Evolutionary conservation across 306 rosid species (phyloP).

Genomic region (Cucurbita ficifolia): DNA sequence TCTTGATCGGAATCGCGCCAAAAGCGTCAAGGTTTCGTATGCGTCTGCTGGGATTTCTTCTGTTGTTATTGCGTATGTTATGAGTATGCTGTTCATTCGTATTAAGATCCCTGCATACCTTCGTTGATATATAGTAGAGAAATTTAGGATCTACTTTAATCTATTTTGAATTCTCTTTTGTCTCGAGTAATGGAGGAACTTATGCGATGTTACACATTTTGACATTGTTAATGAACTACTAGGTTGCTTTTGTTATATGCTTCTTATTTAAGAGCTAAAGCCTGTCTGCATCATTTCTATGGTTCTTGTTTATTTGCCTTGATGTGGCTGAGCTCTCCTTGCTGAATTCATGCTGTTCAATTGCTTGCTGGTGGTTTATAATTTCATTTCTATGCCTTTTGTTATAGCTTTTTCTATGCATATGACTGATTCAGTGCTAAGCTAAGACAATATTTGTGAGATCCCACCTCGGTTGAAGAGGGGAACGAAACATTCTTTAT

Average conservation of each 20-base stretch:
- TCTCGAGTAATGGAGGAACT: neutral
- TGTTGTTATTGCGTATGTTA: conserved; percentile 48
- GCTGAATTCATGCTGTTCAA: neutral
- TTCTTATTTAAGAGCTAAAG: neutral
- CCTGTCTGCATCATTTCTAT: neutral
- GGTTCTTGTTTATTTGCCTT: neutral
- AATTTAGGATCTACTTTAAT: neutral
- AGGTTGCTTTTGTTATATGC: neutral
- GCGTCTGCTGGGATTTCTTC: conserved; percentile 67
- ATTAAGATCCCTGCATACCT: conserved; percentile 93
- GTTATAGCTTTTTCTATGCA: neutral
- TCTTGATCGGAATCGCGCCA: conserved; percentile 61
- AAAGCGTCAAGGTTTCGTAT: conserved; percentile 57
- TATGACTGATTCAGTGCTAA: neutral
- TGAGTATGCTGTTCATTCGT: conserved; percentile 91
- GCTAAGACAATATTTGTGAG: neutral
- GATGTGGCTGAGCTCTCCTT: neutral
- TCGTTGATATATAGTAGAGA: neutral
- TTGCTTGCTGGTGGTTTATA: neutral
- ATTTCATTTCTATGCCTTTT: no score
- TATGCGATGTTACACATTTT: neutral
- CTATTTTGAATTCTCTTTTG: neutral
- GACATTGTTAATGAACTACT: neutral
- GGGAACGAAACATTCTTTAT: no score
- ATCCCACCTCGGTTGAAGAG: no score